A percentile compares a stretch with the other conserved stretches of the same genome.
Evolutionary conservation across 1,284 basidiomycete genomes (phyloP).

Genomic region (Schizophyllum commune): DNA sequence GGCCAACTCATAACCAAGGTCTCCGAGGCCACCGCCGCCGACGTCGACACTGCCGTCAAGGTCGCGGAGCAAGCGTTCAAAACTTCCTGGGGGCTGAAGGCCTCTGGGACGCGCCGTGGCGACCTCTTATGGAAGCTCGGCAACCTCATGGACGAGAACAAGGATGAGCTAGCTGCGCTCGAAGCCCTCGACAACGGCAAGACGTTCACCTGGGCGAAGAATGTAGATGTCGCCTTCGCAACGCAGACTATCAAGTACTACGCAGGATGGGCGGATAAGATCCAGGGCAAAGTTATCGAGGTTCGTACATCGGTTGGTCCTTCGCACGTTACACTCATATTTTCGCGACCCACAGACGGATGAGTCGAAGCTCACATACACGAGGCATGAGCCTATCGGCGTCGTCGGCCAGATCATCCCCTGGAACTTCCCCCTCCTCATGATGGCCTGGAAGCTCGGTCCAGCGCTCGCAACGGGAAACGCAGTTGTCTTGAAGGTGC

Average conservation of each 20-base stretch:
- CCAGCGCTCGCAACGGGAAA: constrained; percentile 79
- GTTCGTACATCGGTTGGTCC: constrained; percentile 18
- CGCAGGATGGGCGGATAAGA: constrained; percentile 83
- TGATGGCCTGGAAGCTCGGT: constrained; percentile 34
- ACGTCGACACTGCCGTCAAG: constrained; percentile 72
- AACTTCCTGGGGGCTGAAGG: constrained; percentile 65
- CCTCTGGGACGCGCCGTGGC: constrained; percentile 56
- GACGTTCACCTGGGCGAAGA: constrained; percentile 69
- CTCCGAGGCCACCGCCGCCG: constrained; percentile 58
- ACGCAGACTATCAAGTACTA: constrained; percentile 70
- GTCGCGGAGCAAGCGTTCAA: constrained; percentile 76
- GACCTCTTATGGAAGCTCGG: constrained; percentile 67
- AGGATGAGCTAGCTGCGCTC: constrained; percentile 68
- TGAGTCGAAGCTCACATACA: constrained; percentile 70
- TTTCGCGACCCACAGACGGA: constrained; percentile 35
- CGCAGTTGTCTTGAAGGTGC: constrained; percentile 51
- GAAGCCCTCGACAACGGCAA: constrained; percentile 81
- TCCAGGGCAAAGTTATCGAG: constrained; percentile 75
- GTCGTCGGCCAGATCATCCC: constrained; percentile 86
- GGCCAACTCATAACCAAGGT: constrained; percentile 67
- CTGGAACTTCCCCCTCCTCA: constrained; percentile 52
- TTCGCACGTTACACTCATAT: background rate
- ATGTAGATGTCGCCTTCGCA: constrained; percentile 62
- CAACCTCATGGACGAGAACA: constrained; percentile 63
- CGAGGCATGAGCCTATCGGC: constrained; percentile 90